phyloP scores from a whole-genome alignment of 2,329 filamentous ascomycete genomes.

The Coniochaeta prunicola region DNA sequence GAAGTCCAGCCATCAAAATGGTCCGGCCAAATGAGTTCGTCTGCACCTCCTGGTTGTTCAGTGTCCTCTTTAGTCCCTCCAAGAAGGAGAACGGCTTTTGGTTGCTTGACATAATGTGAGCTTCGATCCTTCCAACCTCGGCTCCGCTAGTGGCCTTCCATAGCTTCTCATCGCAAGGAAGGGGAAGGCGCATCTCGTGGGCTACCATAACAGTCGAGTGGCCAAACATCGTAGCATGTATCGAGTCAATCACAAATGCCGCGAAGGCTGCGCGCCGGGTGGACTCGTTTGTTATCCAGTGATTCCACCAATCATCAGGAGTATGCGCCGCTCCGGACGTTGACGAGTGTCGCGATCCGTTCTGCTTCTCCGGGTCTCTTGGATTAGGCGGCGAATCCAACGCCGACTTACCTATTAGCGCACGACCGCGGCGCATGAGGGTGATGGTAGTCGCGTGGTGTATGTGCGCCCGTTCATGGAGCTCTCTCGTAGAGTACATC shows the following conservation, averaged over 20 bases:
- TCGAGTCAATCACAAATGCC: constrained; percentile 91
- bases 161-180: constrained; percentile 87
- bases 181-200: constrained; percentile 83
- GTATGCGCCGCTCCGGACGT: constrained; percentile 58
- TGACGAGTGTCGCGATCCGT: constrained; percentile 53
- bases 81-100: constrained; percentile 82
- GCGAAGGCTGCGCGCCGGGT: constrained; percentile 86
- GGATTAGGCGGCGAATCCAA: constrained; percentile 76
- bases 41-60: constrained; percentile 76
- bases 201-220: constrained; percentile 96
- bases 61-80: constrained; percentile 81
- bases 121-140: constrained; percentile 79
- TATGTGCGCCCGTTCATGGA: constrained; percentile 93
- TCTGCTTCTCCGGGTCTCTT: constrained; percentile 48
- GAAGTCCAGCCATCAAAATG: constrained; percentile 85
- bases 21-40: constrained; percentile 93
- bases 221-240: constrained; percentile 95
- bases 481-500: constrained; percentile 86
- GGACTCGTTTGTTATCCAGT: constrained; percentile 92
- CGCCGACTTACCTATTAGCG: constrained; percentile 77
- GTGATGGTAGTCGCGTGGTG: constrained; percentile 95
- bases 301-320: constrained; percentile 86
- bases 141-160: constrained; percentile 87
- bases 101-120: constrained; percentile 70
- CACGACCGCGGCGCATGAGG: constrained; percentile 88